These are phyloP conservation scores for Aeschynomene evenia DNA, from an alignment of 306 rosid species.

Conservation along the genomic window DNA sequence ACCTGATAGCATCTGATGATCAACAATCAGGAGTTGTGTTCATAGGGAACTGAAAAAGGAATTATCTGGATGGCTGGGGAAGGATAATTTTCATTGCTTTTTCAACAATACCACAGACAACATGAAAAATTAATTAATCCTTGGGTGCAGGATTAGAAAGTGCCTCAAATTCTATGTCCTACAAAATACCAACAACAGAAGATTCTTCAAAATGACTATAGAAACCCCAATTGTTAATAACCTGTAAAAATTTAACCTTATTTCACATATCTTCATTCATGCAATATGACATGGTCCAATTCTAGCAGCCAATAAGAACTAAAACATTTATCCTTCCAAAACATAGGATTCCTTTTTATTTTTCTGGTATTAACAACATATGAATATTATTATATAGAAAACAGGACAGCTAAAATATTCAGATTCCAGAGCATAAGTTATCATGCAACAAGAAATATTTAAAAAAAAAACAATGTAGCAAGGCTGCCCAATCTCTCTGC, in stretches of 20 bases:
- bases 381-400: not conserved
- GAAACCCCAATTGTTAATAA: not conserved
- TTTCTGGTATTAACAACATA: too few relatives aligned
- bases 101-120: not conserved
- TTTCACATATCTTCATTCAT: not conserved
- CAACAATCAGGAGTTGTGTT: not conserved
- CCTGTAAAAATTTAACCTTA: not conserved
- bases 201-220: not conserved
- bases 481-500: not conserved
- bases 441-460: not conserved
- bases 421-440: not conserved
- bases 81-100: not conserved
- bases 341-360: too few relatives aligned
- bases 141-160: not conserved
- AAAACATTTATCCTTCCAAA: not conserved
- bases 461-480: not conserved
- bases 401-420: not conserved
- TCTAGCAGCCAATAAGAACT: not conserved
- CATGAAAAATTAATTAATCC: not conserved
- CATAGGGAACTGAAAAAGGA: not conserved
- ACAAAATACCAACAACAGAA: not conserved
- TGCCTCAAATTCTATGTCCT: not conserved
- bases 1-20: not conserved
- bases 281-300: not conserved
- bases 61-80: not conserved